Percentiles rank a stretch among this genome's conserved stretches.
Conservation (phyloP, 2,329 filamentous ascomycete genomes). For the Phoma sp. region DNA sequence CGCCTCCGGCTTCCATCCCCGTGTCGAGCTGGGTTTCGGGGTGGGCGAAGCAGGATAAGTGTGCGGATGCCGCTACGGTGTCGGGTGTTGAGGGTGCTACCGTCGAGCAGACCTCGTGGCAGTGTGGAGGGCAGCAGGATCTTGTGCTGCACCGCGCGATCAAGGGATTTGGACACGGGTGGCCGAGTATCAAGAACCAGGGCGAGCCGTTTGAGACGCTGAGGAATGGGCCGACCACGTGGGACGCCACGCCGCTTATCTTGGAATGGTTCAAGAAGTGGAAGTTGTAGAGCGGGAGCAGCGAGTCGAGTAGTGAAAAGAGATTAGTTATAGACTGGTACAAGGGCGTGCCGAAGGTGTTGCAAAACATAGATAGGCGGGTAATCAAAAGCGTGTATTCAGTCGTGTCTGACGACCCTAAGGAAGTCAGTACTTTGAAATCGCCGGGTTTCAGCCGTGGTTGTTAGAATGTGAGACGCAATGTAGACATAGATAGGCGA, state of each 20-base stretch:
- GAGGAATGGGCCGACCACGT: constrained; percentile 25
- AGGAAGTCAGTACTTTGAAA: too few species aligned
- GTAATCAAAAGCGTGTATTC: too few species aligned
- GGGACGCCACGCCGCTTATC: constrained; percentile 30
- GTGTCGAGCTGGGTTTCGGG: constrained; percentile 20
- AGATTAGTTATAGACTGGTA: too few species aligned
- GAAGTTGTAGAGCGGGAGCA: constrained; percentile 8
- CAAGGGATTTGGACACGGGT: constrained; percentile 32
- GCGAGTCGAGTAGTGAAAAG: too few species aligned
- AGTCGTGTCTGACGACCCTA: too few species aligned
- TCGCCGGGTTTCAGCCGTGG: too few species aligned
- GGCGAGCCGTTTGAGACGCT: constrained; percentile 29
- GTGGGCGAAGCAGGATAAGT: constrained; percentile 22
- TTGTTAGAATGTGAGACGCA: too few species aligned
- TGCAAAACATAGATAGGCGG: too few species aligned
- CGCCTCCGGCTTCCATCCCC: constrained; percentile 23
- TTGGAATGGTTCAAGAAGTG: constrained; percentile 31
- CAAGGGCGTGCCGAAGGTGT: too few species aligned
- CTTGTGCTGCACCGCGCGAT: constrained; percentile 25
- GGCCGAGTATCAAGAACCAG: constrained; percentile 25
- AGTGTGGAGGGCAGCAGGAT: constrained; percentile 15
- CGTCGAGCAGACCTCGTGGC: constrained; percentile 8
- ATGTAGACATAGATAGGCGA: too few species aligned
- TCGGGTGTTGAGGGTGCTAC: constrained; percentile 16
- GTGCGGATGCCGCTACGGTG: neutral